Conservation (phyloP, 148 eudicot genomes). For the Salicornia ramosissima region DNA sequence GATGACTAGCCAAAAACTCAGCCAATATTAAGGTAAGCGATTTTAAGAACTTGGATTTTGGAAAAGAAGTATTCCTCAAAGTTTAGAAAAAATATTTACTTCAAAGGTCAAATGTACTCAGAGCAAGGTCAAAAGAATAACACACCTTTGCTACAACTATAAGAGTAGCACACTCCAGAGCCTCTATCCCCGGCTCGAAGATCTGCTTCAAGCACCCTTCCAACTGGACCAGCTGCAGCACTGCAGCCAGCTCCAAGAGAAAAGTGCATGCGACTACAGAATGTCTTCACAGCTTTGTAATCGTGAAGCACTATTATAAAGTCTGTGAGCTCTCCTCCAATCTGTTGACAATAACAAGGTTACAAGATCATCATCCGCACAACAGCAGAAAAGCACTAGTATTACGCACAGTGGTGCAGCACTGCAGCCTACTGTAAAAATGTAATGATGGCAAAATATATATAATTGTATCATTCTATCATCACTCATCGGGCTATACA, state of each 20-base stretch:
- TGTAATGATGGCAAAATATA: not conserved
- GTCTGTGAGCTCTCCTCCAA: slow-evolving; percentile 94
- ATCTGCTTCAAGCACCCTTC: slow-evolving; percentile 97
- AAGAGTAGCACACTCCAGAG: slow-evolving; percentile 96
- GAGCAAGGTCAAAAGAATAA: not conserved
- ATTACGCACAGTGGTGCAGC: too few species aligned
- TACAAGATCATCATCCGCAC: not conserved
- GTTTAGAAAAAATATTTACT: not conserved
- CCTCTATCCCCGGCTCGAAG: slow-evolving; percentile 95
- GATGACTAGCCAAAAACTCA: too few species aligned
- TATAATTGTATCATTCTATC: not conserved
- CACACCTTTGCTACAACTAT: slow-evolving; percentile 98
- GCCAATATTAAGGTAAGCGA: too few species aligned
- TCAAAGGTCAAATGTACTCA: too few species aligned
- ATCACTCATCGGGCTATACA: too few species aligned
- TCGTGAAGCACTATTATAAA: slow-evolving; percentile 96
- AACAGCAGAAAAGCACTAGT: not conserved
- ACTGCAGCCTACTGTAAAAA: not conserved
- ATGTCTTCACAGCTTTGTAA: slow-evolving; percentile 84
- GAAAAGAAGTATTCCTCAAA: too few species aligned
- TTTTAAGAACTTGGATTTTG: too few species aligned
- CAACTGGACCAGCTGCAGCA: slow-evolving; percentile 98
- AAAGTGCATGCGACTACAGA: slow-evolving; percentile 97
- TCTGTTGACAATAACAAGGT: slow-evolving; percentile 33
- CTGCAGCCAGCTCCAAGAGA: slow-evolving; percentile 99